Percentiles rank a stretch among this genome's conserved stretches.
Conservation (phyloP, 2,329 filamentous ascomycete species). For the Phialophora chinensis region DNA sequence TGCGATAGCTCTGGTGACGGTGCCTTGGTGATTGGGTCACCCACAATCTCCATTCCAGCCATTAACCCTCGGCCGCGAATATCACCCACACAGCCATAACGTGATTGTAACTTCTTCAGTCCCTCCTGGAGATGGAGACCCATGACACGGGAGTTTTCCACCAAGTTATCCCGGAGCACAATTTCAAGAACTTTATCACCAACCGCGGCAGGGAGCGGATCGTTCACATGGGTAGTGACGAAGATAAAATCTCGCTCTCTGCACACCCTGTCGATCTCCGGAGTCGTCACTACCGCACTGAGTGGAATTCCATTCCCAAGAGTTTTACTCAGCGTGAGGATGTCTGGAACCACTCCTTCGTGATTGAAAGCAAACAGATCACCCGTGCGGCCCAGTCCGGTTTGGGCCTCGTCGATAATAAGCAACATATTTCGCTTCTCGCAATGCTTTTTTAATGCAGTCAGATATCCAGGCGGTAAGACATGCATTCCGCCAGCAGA, state of each 20-base stretch:
- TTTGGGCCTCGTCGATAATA: slow-evolving; percentile 67
- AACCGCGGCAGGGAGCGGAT: slow-evolving; percentile 65
- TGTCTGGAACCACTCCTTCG: slow-evolving; percentile 61
- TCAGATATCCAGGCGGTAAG: slow-evolving; percentile 64
- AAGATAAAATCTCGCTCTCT: slow-evolving; percentile 61
- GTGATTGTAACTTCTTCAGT: slow-evolving; percentile 53
- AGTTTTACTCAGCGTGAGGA: slow-evolving; percentile 66
- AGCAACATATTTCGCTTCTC: slow-evolving; percentile 61
- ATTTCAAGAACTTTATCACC: slow-evolving; percentile 68
- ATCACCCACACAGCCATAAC: slow-evolving; percentile 68
- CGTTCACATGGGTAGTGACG: slow-evolving; percentile 68
- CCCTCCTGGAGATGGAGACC: slow-evolving; percentile 57
- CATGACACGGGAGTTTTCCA: slow-evolving; percentile 51
- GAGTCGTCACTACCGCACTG: slow-evolving; percentile 62
- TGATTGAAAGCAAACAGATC: slow-evolving; percentile 65
- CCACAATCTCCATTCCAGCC: slow-evolving; percentile 64
- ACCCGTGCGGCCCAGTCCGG: slow-evolving; percentile 62
- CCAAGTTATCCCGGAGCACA: slow-evolving; percentile 63
- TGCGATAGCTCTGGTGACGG: slow-evolving; percentile 57
- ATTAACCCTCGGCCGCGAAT: slow-evolving; percentile 65
- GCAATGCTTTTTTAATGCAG: slow-evolving; percentile 61
- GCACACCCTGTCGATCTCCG: slow-evolving; percentile 58
- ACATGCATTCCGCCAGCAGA: slow-evolving; percentile 66
- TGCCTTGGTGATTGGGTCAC: slow-evolving; percentile 55
- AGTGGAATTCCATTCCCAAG: slow-evolving; percentile 66